phyloP scores from a whole-genome alignment of 164 flowering plant genomes.

The Cinnamomum micranthum region DNA sequence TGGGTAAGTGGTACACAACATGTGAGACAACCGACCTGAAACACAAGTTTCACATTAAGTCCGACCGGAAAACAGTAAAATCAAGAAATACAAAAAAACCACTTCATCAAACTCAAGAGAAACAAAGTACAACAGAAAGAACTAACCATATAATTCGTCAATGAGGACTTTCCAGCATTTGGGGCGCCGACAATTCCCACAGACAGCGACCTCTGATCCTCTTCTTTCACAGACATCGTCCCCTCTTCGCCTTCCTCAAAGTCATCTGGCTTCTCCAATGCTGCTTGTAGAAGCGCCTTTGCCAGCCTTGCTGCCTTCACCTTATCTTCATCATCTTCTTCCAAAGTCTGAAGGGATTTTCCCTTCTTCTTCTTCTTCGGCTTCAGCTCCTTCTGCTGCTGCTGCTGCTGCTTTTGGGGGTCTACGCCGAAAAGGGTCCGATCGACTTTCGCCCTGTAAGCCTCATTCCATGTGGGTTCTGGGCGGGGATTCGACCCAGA shows the following conservation, averaged over 20 bases:
- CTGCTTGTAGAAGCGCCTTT: constrained; percentile 57
- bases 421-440: constrained; percentile 39
- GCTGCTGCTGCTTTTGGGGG: constrained; percentile 4
- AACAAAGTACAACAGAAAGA: constrained; percentile 11
- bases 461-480: constrained; percentile 56
- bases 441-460: constrained; percentile 53
- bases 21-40: too few species aligned
- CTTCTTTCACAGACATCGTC: constrained; percentile 53
- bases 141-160: constrained; percentile 79
- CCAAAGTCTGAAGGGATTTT: constrained; percentile 8
- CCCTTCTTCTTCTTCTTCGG: constrained; percentile 10
- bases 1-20: too few species aligned
- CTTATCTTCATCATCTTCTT: constrained; percentile 32
- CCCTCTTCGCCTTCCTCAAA: constrained; percentile 45
- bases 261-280: constrained; percentile 49
- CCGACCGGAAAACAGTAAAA: too few species aligned
- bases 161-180: constrained; percentile 91
- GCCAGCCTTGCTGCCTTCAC: constrained; percentile 40
- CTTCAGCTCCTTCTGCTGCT: not conserved
- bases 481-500: not conserved
- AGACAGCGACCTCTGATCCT: constrained; percentile 79
- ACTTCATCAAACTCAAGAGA: not conserved
- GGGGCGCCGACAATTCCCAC: constrained; percentile 98
- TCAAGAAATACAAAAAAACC: not conserved
- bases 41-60: too few species aligned